Conservation (phyloP, 2,329 filamentous ascomycete genomes). For the Fusarium transvaalense region DNA sequence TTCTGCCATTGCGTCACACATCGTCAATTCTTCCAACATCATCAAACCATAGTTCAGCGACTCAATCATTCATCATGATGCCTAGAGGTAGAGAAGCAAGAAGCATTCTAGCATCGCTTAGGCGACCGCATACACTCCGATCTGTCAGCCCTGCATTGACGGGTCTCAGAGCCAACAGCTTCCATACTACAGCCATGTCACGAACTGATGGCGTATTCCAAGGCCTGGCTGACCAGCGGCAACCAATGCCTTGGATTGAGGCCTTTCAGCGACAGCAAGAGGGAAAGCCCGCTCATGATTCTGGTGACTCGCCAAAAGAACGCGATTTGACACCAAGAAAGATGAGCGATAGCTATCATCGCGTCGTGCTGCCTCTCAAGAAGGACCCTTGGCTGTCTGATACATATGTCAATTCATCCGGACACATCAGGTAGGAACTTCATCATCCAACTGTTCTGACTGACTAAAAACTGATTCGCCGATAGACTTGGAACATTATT, state of each 20-base stretch:
- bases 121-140: background rate
- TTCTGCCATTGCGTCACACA: slow-evolving; percentile 26
- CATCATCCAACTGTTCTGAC: too few species aligned
- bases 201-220: slow-evolving; percentile 50
- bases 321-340: slow-evolving; percentile 48
- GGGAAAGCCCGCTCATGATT: slow-evolving; percentile 20
- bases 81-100: slow-evolving; percentile 12
- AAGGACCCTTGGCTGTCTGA: slow-evolving; percentile 83
- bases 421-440: slow-evolving; percentile 69
- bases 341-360: slow-evolving; percentile 51
- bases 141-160: background rate
- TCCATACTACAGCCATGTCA: slow-evolving; percentile 35
- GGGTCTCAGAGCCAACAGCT: background rate
- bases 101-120: slow-evolving; percentile 15
- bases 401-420: slow-evolving; percentile 81
- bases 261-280: slow-evolving; percentile 44
- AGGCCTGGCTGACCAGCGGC: slow-evolving; percentile 45
- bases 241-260: slow-evolving; percentile 50
- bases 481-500: slow-evolving; percentile 74
- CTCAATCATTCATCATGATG: slow-evolving; percentile 23
- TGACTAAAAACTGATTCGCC: background rate
- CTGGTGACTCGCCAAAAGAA: slow-evolving; percentile 30
- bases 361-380: slow-evolving; percentile 69
- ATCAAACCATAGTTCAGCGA: background rate
- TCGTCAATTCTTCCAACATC: slow-evolving; percentile 3